Base-by-base conservation (phyloP, 2,329 filamentous ascomycete species). In the Torrubiella hemipterigena region DNA sequence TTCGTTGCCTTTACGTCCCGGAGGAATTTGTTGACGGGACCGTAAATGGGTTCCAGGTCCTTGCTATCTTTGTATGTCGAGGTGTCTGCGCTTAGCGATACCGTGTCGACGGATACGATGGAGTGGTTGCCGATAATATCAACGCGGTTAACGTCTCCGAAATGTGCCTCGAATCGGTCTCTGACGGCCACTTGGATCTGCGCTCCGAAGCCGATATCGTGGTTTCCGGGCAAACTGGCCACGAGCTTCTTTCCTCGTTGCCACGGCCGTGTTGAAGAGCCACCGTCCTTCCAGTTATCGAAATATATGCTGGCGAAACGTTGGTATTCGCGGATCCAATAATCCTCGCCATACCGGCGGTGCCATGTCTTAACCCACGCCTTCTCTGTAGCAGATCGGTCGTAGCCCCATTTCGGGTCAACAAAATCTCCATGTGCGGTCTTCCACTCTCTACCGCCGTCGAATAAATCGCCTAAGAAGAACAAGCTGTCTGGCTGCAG, bases 91-190 rank as follows among this genome's bases (percentile, higher is more conserved):
- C 85, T 93, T 45, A 96, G 56, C 0, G 87, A 95, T 5, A 94
- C 78, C 0, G 80, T 74, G 50, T 98, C 91, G 7, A 98, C 69
- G 1, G 85, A 93, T 14, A 98, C 83, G 50, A 98, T 86, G 0
- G 85, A 93, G 52, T 98, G 91, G 49, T 98, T 98, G 10, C 84
- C 91, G 32, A 96, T 69, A 5, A 96, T 69, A 51, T 96, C 86
- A 14, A 98, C 77, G 7, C 84, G 69, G 53, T 95, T 96, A n/a
- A 78, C 73, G 33, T 91, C 79, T 5, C 91, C 91, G 56, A 98
- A 96, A 50, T 79, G 94, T 4, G 79, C 74, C 46, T 80, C 73
- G 52, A 96, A 98, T 12, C 91, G 69, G 45, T 91, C 68, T 31
- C 87, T 73, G 20, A 94, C 84, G 0, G 81, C 67, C 7, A 79